These are phyloP conservation scores for Cyberlindnera bimundalis DNA, from an alignment of 805 yeast species.

Conservation along the genomic window DNA sequence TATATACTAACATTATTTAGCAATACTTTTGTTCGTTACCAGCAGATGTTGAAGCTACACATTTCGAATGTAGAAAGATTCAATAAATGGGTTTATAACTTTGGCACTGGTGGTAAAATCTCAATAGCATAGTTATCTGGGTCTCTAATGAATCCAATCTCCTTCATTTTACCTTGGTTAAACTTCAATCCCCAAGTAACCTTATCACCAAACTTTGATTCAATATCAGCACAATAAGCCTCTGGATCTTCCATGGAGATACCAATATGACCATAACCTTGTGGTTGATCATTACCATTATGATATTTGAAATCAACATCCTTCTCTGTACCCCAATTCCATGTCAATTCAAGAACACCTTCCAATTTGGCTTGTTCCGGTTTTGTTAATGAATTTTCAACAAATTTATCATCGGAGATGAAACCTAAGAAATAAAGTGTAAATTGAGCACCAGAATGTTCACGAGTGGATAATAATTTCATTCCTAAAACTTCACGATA, in stretches of 20 bases:
- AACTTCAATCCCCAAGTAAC: slow-evolving; percentile 60
- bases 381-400: slow-evolving; percentile 36
- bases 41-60: slow-evolving; percentile 45
- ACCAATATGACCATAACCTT: slow-evolving; percentile 87
- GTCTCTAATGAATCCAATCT: slow-evolving; percentile 73
- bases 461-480: slow-evolving; percentile 58
- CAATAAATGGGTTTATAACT: slow-evolving; percentile 11
- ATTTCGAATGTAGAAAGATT: slow-evolving; percentile 48
- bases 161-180: slow-evolving; percentile 52
- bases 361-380: slow-evolving; percentile 44
- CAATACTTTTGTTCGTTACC: slow-evolving; percentile 50
- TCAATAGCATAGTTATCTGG: slow-evolving; percentile 91
- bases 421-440: slow-evolving; percentile 85
- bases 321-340: slow-evolving; percentile 91
- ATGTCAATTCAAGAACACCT: slow-evolving; percentile 83
- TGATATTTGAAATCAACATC: slow-evolving; percentile 77
- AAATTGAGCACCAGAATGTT: slow-evolving; percentile 69
- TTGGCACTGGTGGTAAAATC: slow-evolving; percentile 45
- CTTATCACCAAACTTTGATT: slow-evolving; percentile 41
- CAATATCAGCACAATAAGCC: slow-evolving; percentile 48
- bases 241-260: slow-evolving; percentile 64
- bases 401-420: slow-evolving; percentile 43
- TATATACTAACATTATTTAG: slow-evolving; percentile 11
- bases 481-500: slow-evolving; percentile 80
- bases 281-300: slow-evolving; percentile 73